phyloP scores from a whole-genome alignment of 371 early-diverging fungal genomes.

The Mortierella sp. region DNA sequence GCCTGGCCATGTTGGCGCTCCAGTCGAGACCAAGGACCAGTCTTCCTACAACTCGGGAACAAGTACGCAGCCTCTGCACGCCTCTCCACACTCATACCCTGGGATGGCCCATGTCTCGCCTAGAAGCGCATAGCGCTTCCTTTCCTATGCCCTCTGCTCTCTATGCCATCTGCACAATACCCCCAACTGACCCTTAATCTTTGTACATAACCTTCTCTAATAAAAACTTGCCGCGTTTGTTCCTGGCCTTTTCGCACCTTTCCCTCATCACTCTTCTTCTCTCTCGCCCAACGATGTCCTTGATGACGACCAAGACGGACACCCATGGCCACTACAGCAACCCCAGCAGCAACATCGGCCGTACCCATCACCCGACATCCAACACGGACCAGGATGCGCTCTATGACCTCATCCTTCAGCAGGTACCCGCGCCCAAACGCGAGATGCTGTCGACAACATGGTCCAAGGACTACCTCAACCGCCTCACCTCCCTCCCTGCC shows the following conservation, averaged over 20 bases:
- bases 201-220: neutral
- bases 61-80: constrained; percentile 17
- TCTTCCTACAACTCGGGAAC: constrained; percentile 6
- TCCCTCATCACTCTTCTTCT: neutral
- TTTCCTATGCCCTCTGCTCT: too few species aligned
- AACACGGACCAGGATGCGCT: constrained; percentile 54
- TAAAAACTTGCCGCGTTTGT: neutral
- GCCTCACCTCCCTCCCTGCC: constrained; percentile 71
- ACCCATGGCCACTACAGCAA: neutral
- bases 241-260: neutral
- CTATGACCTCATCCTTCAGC: constrained; percentile 49
- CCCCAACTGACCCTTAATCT: constrained; percentile 4
- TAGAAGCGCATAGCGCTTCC: constrained; percentile 7
- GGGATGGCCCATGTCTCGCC: constrained; percentile 23
- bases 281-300: neutral
- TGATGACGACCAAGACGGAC: constrained; percentile 28
- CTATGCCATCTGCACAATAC: neutral
- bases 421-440: constrained; percentile 48
- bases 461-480: constrained; percentile 74
- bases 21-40: constrained; percentile 13
- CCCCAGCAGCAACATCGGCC: neutral
- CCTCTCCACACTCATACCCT: constrained; percentile 21
- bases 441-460: constrained; percentile 58
- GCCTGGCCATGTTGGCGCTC: neutral
- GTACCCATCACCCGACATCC: constrained; percentile 2